Evolutionary conservation across 306 rosid genomes (phyloP).

Genomic region (Prunus mongolica): DNA sequence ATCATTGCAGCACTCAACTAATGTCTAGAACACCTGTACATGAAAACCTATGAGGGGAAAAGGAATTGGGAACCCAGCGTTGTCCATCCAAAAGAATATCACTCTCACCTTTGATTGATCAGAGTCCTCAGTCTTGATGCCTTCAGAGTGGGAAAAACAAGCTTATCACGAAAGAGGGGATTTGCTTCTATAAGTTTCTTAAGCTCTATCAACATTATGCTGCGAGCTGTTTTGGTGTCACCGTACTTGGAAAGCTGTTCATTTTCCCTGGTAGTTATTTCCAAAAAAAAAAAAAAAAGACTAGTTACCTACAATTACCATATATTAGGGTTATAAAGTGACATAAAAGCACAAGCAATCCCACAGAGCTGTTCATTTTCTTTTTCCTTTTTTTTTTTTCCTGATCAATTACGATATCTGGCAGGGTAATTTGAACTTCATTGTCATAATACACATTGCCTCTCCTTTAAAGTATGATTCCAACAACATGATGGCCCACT

Average conservation of each 20-base stretch:
- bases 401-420: neutral
- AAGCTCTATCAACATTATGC: constrained; percentile 78
- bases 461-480: neutral
- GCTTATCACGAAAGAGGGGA: constrained; percentile 80
- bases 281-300: neutral
- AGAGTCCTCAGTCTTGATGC: constrained; percentile 73
- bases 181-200: constrained; percentile 81
- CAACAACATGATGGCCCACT: neutral
- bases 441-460: neutral
- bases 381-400: neutral
- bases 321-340: neutral
- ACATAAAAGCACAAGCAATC: neutral
- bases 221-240: constrained; percentile 79
- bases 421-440: neutral
- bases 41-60: neutral
- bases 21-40: neutral
- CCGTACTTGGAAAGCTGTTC: constrained; percentile 83
- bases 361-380: neutral
- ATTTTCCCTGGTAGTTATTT: constrained; percentile 62
- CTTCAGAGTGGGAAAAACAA: constrained; percentile 63
- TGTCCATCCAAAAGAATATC: constrained; percentile 15
- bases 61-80: constrained; percentile 1
- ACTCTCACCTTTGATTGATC: constrained; percentile 77
- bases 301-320: neutral
- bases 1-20: neutral